Percentiles rank a stretch among this genome's conserved stretches.
These are phyloP conservation scores for Penicillium vulpinum DNA, from an alignment of 2,329 filamentous ascomycete genomes.

Conservation along the genomic window DNA sequence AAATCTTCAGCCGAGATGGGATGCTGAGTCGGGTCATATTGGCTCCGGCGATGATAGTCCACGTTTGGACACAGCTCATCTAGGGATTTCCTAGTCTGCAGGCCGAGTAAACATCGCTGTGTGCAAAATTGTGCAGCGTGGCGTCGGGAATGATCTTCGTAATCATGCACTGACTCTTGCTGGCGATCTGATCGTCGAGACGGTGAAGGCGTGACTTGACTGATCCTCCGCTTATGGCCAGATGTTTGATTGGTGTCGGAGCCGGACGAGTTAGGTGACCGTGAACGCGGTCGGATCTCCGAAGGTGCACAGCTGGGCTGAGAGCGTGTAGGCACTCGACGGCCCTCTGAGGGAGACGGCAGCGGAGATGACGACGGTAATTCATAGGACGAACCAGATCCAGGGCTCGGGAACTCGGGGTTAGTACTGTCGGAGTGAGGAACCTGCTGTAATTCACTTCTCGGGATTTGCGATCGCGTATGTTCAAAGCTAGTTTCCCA, in stretches of 20 bases:
- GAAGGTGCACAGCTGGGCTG: not conserved
- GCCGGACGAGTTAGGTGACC: not conserved
- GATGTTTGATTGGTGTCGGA: not conserved
- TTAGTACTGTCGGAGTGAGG: not conserved
- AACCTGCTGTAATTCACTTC: not conserved
- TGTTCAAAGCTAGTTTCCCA: not conserved
- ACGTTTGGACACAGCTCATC: not conserved
- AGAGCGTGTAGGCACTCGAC: not conserved
- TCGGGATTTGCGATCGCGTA: not conserved
- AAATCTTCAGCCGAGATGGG: not conserved
- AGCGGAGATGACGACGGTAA: not conserved
- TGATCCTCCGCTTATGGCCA: not conserved
- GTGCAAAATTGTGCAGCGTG: not conserved
- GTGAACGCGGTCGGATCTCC: not conserved
- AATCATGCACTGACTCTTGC: not conserved
- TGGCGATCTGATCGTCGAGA: not conserved
- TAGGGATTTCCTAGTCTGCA: not conserved
- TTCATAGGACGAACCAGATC: not conserved
- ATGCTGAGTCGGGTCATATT: not conserved
- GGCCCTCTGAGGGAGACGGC: not conserved
- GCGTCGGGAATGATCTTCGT: not conserved
- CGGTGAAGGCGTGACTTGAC: not conserved
- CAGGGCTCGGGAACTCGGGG: not conserved
- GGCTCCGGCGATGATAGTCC: not conserved
- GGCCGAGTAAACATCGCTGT: not conserved